Evolutionary conservation across 2,329 filamentous ascomycete species (phyloP), one percentile per base, ranked within the genome.

Genomic region (Zasmidium cellare): DNA sequence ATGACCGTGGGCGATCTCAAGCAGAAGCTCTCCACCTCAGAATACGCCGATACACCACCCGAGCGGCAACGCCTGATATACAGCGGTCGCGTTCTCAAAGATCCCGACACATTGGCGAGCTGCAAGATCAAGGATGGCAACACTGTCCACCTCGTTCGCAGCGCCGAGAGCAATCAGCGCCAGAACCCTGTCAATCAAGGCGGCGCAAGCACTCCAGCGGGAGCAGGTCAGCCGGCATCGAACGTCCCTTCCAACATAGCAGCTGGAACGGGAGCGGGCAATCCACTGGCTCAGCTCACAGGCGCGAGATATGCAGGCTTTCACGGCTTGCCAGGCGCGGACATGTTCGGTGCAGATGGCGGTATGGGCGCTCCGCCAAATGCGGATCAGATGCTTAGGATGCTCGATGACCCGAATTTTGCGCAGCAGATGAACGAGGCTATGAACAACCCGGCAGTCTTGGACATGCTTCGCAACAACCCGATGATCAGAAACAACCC

Each of bases 101-200:
- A 99, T 74, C 86, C 89, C 58, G 93, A 99, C 69, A 87, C 89
- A 0, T 79, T 99, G 46, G 86, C 83, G 63, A 85, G 86, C 56
- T 96, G 96, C 80, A 97, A 97, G 81, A 92, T 99, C 76, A 97
- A 97, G 82, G 83, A 91, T 64, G 92, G 92, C 63, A 94, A 97
- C 76, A 97, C 93, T 18, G 87, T 99, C 67, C 94, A 99, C 75
- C 84, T 99, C 69, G 94, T 99, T 69, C 97, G 96, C 81, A 96
- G 92, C 72, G 93, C 94, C 46, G 90, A 90, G 60, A 97, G 92
- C 82, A 96, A 96, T 69, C 82, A 82, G 61, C 81, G 82, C 57
- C 82, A 84, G 68, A 82, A 81, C 63, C 81, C 80, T 14, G 76
- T 83, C 19, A 78, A 75, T 60, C 80, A 83, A 67, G 74, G 77